phyloP scores from a whole-genome alignment of 805 yeast species.

The Myxozyma nipponensis region DNA sequence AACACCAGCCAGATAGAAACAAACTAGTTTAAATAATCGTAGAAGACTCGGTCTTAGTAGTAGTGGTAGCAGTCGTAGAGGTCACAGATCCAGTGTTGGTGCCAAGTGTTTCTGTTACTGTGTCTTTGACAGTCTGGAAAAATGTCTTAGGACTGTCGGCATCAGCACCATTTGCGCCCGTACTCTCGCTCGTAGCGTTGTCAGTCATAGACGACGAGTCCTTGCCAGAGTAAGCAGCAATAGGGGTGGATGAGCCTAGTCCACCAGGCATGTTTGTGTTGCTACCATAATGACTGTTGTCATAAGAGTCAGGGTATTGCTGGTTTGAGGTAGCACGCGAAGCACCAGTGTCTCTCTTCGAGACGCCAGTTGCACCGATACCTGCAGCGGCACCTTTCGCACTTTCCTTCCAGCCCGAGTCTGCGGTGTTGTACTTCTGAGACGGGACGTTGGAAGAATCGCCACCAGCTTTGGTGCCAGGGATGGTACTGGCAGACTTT shows the following conservation, averaged over 20 bases:
- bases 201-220: not conserved
- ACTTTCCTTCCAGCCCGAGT: too few relatives aligned
- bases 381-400: too few relatives aligned
- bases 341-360: not conserved
- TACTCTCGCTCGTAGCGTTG: not conserved
- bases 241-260: not conserved
- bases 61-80: not conserved
- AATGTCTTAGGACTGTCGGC: not conserved
- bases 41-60: not conserved
- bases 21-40: not conserved
- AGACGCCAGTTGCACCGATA: too few relatives aligned
- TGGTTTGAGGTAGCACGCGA: not conserved
- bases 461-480: not conserved
- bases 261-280: not conserved
- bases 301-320: not conserved
- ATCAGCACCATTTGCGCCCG: not conserved
- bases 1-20: not conserved
- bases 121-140: not conserved
- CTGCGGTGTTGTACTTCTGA: too few relatives aligned
- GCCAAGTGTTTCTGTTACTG: not conserved
- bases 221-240: not conserved
- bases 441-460: too few relatives aligned
- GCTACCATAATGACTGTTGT: not conserved
- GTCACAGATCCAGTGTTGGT: not conserved
- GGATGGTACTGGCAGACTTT: not conserved